phyloP scores from a whole-genome alignment of 2,329 filamentous ascomycete genomes.

The Parastagonospora avenae region DNA sequence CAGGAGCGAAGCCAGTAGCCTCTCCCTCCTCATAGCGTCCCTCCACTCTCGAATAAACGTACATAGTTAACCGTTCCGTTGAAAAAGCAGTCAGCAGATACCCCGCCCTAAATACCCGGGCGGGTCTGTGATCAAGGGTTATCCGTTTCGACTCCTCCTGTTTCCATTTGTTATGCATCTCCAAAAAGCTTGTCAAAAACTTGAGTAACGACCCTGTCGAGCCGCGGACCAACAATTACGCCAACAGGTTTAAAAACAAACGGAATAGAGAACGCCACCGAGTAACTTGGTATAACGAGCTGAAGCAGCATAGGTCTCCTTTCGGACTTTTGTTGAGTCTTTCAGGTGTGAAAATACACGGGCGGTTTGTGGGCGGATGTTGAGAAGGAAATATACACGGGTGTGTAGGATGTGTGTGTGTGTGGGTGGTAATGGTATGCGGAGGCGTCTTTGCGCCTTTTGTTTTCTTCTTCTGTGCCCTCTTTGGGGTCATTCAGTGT shows the following conservation, averaged over 20 bases:
- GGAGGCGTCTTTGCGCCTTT: constrained; percentile 14
- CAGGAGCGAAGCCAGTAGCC: too few relatives aligned
- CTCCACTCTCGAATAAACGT: too few relatives aligned
- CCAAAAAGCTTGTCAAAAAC: neutral
- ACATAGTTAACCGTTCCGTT: too few relatives aligned
- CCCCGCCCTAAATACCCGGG: too few relatives aligned
- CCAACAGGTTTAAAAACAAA: neutral
- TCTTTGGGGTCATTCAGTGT: constrained; percentile 20
- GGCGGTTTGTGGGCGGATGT: constrained; percentile 6
- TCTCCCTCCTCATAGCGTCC: too few relatives aligned
- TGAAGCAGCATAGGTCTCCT: neutral
- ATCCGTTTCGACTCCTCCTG: neutral
- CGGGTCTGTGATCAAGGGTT: too few relatives aligned
- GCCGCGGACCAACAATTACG: neutral
- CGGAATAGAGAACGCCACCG: neutral
- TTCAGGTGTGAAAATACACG: constrained; percentile 9
- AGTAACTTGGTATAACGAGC: neutral
- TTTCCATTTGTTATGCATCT: neutral
- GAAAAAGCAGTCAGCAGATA: too few relatives aligned
- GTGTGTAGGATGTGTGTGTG: constrained; percentile 10
- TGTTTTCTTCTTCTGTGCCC: constrained; percentile 21
- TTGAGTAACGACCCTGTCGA: neutral
- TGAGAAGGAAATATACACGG: constrained; percentile 25
- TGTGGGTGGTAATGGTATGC: constrained; percentile 3
- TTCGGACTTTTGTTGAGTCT: too few relatives aligned